A percentile compares a stretch with the other conserved stretches of the same genome.
Conservation (phyloP, 768 basidiomycete species). For the Rubroboletus pulcherrimus region DNA sequence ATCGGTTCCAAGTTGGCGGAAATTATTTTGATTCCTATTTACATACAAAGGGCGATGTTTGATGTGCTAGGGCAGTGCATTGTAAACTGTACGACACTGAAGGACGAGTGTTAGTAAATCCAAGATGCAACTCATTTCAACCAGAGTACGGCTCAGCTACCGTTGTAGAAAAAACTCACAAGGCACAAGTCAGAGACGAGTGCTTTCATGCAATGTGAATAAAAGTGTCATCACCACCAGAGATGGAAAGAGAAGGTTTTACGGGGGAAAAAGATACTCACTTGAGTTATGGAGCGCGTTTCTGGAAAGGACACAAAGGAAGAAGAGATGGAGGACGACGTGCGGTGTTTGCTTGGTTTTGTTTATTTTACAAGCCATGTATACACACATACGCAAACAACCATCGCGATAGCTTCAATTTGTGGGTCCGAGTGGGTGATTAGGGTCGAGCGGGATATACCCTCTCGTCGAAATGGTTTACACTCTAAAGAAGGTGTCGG, state of each 20-base stretch:
- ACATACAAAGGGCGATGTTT: not conserved
- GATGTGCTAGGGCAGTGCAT: not conserved
- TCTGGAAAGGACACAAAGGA: not conserved
- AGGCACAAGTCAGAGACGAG: constrained; percentile 39
- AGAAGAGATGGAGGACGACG: not conserved
- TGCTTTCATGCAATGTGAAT: constrained; percentile 78
- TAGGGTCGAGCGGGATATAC: no score
- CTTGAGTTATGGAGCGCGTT: not conserved
- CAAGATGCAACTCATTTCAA: not conserved
- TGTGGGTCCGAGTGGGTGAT: constrained; percentile 2
- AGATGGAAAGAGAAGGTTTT: constrained; percentile 6
- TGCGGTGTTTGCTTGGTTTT: constrained; percentile 10
- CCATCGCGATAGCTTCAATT: not conserved
- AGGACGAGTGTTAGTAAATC: constrained; percentile 7
- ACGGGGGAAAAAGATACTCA: constrained; percentile 13
- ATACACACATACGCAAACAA: constrained; percentile 18
- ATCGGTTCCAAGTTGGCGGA: not conserved
- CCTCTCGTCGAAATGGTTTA: no score
- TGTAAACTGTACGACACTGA: not conserved
- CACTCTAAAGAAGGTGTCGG: not conserved
- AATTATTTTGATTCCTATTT: not conserved
- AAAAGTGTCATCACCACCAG: constrained; percentile 50
- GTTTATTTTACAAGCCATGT: constrained; percentile 14
- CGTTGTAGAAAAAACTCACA: constrained; percentile 74
- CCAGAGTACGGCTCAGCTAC: constrained; percentile 60